Evolutionary conservation across 805 yeast species (phyloP).

Genomic region (Ogataea wickerhamii): DNA sequence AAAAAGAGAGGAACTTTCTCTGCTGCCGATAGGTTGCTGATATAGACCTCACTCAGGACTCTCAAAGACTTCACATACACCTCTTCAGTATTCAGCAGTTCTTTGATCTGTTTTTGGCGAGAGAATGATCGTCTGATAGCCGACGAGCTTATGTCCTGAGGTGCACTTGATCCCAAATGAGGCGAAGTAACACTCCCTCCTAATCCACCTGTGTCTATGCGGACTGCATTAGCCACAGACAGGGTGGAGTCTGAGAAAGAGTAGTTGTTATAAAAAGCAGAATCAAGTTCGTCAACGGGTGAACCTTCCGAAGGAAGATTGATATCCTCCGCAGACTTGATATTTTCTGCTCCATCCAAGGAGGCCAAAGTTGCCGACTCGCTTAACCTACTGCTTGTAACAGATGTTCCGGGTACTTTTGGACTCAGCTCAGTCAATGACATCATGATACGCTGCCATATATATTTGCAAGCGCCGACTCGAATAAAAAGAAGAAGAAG

Average conservation of each 20-base stretch:
- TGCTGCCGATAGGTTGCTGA: constrained; percentile 36
- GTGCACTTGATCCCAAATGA: constrained; percentile 1
- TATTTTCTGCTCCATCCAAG: background rate
- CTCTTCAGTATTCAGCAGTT: constrained; percentile 46
- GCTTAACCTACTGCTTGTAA: background rate
- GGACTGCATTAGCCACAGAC: constrained; percentile 5
- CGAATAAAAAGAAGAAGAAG: too few relatives aligned
- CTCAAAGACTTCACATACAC: constrained; percentile 43
- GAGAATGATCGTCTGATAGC: constrained; percentile 22
- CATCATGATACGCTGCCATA: too few relatives aligned
- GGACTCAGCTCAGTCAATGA: too few relatives aligned
- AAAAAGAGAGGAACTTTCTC: constrained; percentile 36
- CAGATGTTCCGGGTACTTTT: background rate
- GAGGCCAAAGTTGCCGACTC: background rate
- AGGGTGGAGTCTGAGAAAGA: constrained; percentile 12
- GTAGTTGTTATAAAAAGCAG: constrained; percentile 2
- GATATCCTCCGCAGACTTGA: background rate
- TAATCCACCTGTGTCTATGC: constrained; percentile 8
- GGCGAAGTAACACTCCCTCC: constrained; percentile 15
- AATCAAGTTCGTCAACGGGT: background rate
- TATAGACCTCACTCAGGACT: constrained; percentile 41
- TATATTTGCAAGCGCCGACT: too few relatives aligned
- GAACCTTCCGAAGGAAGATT: constrained; percentile 1
- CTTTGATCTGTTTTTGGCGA: constrained; percentile 36
- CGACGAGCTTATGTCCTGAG: constrained; percentile 11